Base-by-base conservation (phyloP, 2,329 filamentous ascomycete species). In the Shiraia bambusicola region DNA sequence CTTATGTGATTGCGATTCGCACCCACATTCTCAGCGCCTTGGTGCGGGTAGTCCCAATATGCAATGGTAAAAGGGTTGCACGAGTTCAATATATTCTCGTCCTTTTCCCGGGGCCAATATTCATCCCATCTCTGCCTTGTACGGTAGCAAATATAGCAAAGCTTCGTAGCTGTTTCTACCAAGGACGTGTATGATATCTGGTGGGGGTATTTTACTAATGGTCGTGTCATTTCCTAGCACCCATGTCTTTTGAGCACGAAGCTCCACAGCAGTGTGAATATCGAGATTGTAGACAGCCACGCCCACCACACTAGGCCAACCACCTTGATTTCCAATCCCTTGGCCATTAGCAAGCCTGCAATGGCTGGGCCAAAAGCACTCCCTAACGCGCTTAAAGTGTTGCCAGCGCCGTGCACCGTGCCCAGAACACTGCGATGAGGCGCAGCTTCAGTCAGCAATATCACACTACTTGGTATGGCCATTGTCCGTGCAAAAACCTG, bases 251-350 rank as follows among this genome's bases (percentile, higher is more conserved):
- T 79, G 36, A 70, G 66, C 5, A 83, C 74, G 49, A 77, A 74
- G 50, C 74, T 73, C 50, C 80, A 83, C 2, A 72, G 74, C 12
- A 79, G 40, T 5, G 75, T 57, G 0, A 74, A 72, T 19, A 69
- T 64, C 1, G 77, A 47, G 1, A 78, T 76, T 9, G 79, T 59
- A 2, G 65, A 63, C 15, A 74, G 69, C 33, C 82, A 59, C 0
- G 68, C 69, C 80, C 80, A 82, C 66, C 76, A 83, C 1, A 79
- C 77, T 2, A 75, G 69, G 2, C 80, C 82, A 0, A 84, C 72
- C 3, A 78, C 51, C 0, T 80, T 80, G 17, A 69, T 60, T n/a
- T 74, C 72, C 14, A 84, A 64, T 0, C 82, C 81, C 7, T 74
- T 52, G 0, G 81, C 81, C 43, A 83, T 82, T 2, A 82, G 50